A percentile compares a stretch with the other conserved stretches of the same genome.
Evolutionary conservation across 441 rosid species (phyloP).

Genomic region (Mallotus repandus): DNA sequence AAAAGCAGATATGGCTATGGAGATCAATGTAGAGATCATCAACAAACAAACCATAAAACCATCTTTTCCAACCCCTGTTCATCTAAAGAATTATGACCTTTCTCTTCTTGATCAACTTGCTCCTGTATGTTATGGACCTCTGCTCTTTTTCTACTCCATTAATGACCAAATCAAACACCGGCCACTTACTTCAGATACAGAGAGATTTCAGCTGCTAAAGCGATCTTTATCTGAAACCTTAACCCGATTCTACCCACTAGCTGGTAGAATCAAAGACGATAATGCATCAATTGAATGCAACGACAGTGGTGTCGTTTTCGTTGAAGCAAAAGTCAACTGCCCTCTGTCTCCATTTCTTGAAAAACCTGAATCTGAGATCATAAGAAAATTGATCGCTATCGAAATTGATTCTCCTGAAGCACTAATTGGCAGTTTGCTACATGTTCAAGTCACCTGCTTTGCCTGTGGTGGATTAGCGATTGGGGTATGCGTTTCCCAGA

Average conservation of each 20-base stretch:
- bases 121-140: not conserved
- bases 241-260: slow-evolving; percentile 35
- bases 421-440: not conserved
- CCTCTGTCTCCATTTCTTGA: slow-evolving; percentile 31
- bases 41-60: slow-evolving; percentile 30
- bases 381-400: slow-evolving; percentile 34
- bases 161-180: not conserved
- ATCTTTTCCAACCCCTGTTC: slow-evolving; percentile 30
- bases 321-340: slow-evolving; percentile 37
- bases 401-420: slow-evolving; percentile 25
- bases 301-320: slow-evolving; percentile 42
- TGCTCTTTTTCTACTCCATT: slow-evolving; percentile 8
- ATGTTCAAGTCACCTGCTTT: slow-evolving; percentile 16
- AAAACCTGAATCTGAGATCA: slow-evolving; percentile 28
- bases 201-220: slow-evolving; percentile 9
- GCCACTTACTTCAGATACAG: not conserved
- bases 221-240: slow-evolving; percentile 22
- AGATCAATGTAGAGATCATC: slow-evolving; percentile 12
- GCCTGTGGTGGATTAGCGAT: slow-evolving; percentile 33
- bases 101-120: slow-evolving; percentile 32
- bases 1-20: not conserved
- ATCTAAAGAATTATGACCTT: slow-evolving; percentile 8
- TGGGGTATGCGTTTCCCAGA: slow-evolving; percentile 28
- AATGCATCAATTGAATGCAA: slow-evolving; percentile 39
- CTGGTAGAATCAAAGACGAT: slow-evolving; percentile 38